Percentiles rank a stretch among this genome's conserved stretches.
These are phyloP conservation scores for Fraxinus baroniana DNA, from an alignment of 305 asterid genomes.

Conservation along the genomic window DNA sequence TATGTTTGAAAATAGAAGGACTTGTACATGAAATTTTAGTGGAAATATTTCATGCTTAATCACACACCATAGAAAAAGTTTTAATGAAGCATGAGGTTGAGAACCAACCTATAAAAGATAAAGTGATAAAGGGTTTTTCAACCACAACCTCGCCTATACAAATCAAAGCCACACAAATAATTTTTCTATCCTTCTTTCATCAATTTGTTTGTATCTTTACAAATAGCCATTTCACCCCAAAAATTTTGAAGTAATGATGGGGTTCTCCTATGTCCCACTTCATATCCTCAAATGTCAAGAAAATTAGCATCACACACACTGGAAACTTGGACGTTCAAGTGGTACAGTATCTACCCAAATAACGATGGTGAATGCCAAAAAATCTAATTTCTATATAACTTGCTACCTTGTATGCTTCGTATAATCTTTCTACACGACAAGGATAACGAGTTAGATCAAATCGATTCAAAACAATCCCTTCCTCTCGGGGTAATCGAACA, in stretches of 20 bases:
- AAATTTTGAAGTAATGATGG: neutral
- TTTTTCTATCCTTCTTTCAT: constrained; percentile 22
- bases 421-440: neutral
- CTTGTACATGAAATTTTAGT: neutral
- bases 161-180: constrained; percentile 44
- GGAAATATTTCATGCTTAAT: neutral
- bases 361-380: neutral
- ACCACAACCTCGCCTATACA: constrained; percentile 55
- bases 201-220: neutral
- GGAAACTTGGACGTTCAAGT: neutral
- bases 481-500: neutral
- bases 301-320: neutral
- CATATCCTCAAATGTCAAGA: neutral
- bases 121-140: constrained; percentile 53
- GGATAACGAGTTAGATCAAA: neutral
- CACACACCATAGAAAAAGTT: constrained; percentile 25
- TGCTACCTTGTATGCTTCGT: neutral
- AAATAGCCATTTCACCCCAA: neutral
- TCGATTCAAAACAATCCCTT: constrained; percentile 5
- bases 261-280: neutral
- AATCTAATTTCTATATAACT: constrained; percentile 1
- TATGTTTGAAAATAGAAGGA: neutral
- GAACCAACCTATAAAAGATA: constrained; percentile 45
- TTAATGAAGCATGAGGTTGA: constrained; percentile 42
- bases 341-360: neutral